Evolutionary conservation across 2,329 filamentous ascomycete genomes (phyloP), one percentile per base, ranked within the genome.

Genomic region (Septoria petroselini): DNA sequence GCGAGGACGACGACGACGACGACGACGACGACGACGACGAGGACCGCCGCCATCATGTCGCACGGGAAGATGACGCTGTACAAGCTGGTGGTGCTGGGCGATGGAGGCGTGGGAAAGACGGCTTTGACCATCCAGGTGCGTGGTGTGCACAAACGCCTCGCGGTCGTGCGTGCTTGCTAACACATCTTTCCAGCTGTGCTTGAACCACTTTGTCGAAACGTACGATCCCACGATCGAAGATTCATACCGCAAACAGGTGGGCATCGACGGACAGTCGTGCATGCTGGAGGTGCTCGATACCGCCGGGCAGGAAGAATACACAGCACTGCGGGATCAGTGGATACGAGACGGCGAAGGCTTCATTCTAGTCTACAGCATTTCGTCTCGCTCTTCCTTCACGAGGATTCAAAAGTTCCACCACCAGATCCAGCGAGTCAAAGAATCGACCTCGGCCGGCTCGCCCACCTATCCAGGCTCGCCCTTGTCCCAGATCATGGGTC

Each of bases 281-380:
- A 96, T 96, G 91, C 83, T 96, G 65, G 91, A 97, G 72, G 90
- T 95, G 40, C 81, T 96, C 64, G 93, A 98, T 73, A 98, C 93
- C 47, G 93, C 93, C 44, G 93, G 93, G 50, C 93, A 98, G 71
- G 93, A 98, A 74, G 93, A 98, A 74, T 98, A 97, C 73, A 96
- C 91, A 57, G 93, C 93, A 39, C 76, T 97, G 64, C 82, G 93
- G 66, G 93, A 97, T 70, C 93, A 97, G 75, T 97, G 91, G 91
- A 97, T 97, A 70, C 84, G 93, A 62, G 91, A 97, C 67, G 91
- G 93, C 60, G 93, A 98, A 71, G 93, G 93, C 15, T 97, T 97
- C 68, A 88, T 98, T 23, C 79, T 98, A 54, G 93, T 98, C 58
- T 97, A 98, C 77, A 95, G 90, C 76, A 97, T 98, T 72, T 95